Evolutionary conservation across 306 rosid species (phyloP).

Genomic region (Begonia masoniana): DNA sequence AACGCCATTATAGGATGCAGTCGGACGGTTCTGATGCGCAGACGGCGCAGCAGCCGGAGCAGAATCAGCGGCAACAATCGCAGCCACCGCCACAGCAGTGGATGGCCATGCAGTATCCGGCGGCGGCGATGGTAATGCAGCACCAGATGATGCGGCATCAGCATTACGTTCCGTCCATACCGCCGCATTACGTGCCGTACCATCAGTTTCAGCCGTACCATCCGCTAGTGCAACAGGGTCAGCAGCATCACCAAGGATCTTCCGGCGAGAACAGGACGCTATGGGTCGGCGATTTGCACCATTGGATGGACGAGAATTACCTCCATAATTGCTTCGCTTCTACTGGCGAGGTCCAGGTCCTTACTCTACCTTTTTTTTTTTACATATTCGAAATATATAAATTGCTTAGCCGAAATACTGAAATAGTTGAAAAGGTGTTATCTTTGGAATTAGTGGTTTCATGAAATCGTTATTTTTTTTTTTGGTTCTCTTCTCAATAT

Average conservation of each 20-base stretch:
- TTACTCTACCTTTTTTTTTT: background rate
- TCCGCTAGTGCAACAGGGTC: slow-evolving; percentile 32
- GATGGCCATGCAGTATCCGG: slow-evolving; percentile 81
- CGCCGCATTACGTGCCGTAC: slow-evolving; percentile 59
- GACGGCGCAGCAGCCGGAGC: slow-evolving; percentile 20
- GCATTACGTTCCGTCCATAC: slow-evolving; percentile 46
- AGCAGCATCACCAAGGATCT: slow-evolving; percentile 48
- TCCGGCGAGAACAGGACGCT: slow-evolving; percentile 61
- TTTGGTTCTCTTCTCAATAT: too few relatives aligned
- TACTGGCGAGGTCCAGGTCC: slow-evolving; percentile 47
- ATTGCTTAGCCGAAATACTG: too few relatives aligned
- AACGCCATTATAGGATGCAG: slow-evolving; percentile 42
- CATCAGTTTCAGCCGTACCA: slow-evolving; percentile 51
- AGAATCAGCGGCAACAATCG: slow-evolving; percentile 13
- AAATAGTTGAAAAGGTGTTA: too few relatives aligned
- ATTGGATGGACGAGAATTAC: slow-evolving; percentile 90
- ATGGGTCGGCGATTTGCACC: slow-evolving; percentile 92
- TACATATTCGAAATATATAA: too few relatives aligned
- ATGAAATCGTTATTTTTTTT: too few relatives aligned
- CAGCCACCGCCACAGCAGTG: slow-evolving; percentile 38
- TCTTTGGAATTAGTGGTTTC: too few relatives aligned
- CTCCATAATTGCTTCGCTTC: slow-evolving; percentile 80
- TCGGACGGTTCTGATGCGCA: slow-evolving; percentile 65
- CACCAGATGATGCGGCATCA: slow-evolving; percentile 84
- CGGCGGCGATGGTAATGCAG: slow-evolving; percentile 92